Evolutionary conservation across 805 yeast species (phyloP), one percentile per base, ranked within the genome.

Genomic region (Yamadazyma paraphyllophila): DNA sequence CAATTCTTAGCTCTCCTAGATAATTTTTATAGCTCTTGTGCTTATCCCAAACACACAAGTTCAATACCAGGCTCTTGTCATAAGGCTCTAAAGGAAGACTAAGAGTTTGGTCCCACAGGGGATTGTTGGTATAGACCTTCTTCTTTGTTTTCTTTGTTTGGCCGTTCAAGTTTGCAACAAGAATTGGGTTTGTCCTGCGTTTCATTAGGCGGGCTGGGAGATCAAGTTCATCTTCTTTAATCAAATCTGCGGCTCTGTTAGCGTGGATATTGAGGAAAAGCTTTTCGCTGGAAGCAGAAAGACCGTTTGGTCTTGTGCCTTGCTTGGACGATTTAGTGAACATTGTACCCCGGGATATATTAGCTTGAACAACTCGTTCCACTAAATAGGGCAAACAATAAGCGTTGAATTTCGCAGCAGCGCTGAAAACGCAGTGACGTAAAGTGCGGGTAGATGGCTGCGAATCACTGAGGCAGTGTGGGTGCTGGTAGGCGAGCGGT

Each of bases 41-140:
- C 38, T 65, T 66, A 48, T 69, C 74, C 74, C 76, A 71, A 1
- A 72, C 69, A 2, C 67, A 57, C 41, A 72, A 51, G 2, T 55
- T 54, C 26, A 72, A 46, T 1, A 66, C 39, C 41, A 61, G 69
- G 2, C 68, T 55, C 45, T 47, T 53, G 45, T 64, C 74, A 30
- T 55, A 55, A 1, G 31, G 35, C n/a, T 44, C 51, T 43, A 71
- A 55, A 1, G 74, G 76, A 4, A 71, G 42, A 1, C 48, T 25
- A 9, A 71, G 45, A 5, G 57, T 54, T 20, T 64, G 62, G 44
- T 71, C 71, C 77, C 77, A 71, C 40, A 65, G 60, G 3, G 76
- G 77, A 37, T 68, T 65, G 31, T 52, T 51, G 7, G 76, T 67
- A 48, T 62, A 55, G 26, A 61, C 47, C 48, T 62, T 67, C 33